Percentiles rank a stretch among this genome's conserved stretches.
Conservation (phyloP, 805 yeast genomes). For the Kodamaea jinghongensis region DNA sequence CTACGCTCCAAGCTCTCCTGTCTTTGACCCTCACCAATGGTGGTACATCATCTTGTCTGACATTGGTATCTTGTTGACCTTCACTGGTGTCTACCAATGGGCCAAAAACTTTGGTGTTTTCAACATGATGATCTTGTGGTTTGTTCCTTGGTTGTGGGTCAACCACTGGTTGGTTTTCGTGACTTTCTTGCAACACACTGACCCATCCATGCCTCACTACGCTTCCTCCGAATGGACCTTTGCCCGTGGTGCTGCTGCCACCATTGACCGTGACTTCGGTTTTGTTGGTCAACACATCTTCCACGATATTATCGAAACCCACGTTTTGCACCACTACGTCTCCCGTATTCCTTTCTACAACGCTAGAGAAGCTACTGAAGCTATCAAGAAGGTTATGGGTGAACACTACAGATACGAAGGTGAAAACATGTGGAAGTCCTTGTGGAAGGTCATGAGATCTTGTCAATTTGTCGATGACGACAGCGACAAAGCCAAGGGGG, state of each 20-base stretch:
- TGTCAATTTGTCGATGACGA: constrained; percentile 77
- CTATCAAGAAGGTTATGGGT: constrained; percentile 83
- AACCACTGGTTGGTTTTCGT: constrained; percentile 91
- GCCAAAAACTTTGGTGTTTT: constrained; percentile 60
- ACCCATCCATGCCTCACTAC: constrained; percentile 77
- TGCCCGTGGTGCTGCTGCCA: constrained; percentile 88
- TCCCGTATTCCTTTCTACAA: constrained; percentile 86
- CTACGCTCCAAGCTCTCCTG: constrained; percentile 69
- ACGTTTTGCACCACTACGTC: constrained; percentile 80
- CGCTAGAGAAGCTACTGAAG: constrained; percentile 76
- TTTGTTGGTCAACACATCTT: constrained; percentile 73
- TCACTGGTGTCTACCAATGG: constrained; percentile 56
- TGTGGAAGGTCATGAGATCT: constrained; percentile 61
- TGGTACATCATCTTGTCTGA: constrained; percentile 72
- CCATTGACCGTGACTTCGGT: constrained; percentile 82
- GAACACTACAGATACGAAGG: constrained; percentile 63
- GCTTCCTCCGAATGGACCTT: constrained; percentile 74
- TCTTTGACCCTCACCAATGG: constrained; percentile 71
- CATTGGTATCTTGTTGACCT: constrained; percentile 60
- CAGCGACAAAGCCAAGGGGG: constrained; percentile 57
- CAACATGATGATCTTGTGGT: constrained; percentile 65
- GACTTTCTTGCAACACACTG: constrained; percentile 83
- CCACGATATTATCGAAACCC: constrained; percentile 90
- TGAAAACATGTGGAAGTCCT: constrained; percentile 70
- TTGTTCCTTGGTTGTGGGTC: constrained; percentile 72